phyloP scores from a whole-genome alignment of 805 yeast genomes.

The Blastobotrys muscicola region DNA sequence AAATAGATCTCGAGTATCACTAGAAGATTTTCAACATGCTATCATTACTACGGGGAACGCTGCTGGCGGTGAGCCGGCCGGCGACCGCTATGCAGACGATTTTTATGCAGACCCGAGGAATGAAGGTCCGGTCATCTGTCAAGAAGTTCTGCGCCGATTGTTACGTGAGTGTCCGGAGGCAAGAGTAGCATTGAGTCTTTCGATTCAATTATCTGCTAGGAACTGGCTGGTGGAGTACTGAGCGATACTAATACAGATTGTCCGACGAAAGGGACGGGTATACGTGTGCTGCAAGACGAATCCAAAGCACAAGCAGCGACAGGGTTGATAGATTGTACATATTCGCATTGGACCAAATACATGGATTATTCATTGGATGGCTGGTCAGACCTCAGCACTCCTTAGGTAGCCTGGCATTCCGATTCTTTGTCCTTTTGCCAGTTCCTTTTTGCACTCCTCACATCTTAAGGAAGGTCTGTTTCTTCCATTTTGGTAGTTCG shows the following conservation, averaged over 20 bases:
- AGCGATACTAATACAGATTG: slow-evolving; percentile 43
- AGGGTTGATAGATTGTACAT: slow-evolving; percentile 26
- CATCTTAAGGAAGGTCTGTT: no score
- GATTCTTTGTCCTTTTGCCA: no score
- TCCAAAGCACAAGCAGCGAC: slow-evolving; percentile 92
- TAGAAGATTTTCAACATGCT: neutral
- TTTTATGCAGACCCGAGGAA: slow-evolving; percentile 44
- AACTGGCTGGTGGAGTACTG: no score
- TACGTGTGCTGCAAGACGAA: slow-evolving; percentile 89
- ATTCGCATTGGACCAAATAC: neutral
- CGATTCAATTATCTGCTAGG: no score
- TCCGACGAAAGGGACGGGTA: slow-evolving; percentile 90
- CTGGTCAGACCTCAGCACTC: no score
- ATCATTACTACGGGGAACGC: neutral
- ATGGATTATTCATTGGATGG: no score
- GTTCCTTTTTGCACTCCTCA: no score
- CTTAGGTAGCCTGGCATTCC: no score
- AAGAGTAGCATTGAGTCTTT: neutral
- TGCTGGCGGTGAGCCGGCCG: slow-evolving; percentile 1
- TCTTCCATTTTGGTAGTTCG: no score
- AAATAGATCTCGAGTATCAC: neutral
- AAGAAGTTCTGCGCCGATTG: slow-evolving; percentile 91
- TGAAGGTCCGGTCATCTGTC: slow-evolving; percentile 87
- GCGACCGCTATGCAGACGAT: neutral
- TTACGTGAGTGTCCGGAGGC: slow-evolving; percentile 33